Evolutionary conservation across 768 basidiomycete genomes (phyloP).

Genomic region (Mycena galericulata): DNA sequence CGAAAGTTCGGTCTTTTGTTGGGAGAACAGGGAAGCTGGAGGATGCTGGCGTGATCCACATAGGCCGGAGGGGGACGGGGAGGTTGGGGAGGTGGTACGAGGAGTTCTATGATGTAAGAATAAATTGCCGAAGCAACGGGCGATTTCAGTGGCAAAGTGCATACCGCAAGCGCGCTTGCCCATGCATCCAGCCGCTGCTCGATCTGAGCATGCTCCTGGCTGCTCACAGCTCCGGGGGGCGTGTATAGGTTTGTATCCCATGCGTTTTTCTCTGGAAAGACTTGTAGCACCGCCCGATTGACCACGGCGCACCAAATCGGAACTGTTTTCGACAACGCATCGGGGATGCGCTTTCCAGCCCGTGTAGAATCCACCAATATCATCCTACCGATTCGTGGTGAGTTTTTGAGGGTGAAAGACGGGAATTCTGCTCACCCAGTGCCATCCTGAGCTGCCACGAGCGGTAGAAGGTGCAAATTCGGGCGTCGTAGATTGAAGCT

Average conservation of each 20-base stretch:
- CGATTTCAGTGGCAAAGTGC: conserved; percentile 30
- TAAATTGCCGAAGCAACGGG: background rate
- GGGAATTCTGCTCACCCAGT: no score
- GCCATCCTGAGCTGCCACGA: conserved; percentile 62
- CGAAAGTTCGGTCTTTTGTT: conserved; percentile 50
- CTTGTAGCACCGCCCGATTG: conserved; percentile 69
- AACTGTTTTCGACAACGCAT: conserved; percentile 92
- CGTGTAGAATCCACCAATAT: conserved; percentile 94
- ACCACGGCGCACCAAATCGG: conserved; percentile 96
- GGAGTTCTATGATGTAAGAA: conserved; percentile 62
- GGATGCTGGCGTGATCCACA: conserved; percentile 89
- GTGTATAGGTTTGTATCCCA: conserved; percentile 79
- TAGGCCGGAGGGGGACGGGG: conserved; percentile 76
- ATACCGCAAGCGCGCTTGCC: conserved; percentile 76
- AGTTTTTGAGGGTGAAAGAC: conserved; percentile 7
- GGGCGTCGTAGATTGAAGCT: conserved; percentile 85
- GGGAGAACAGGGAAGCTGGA: conserved; percentile 57
- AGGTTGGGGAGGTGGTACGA: conserved; percentile 77
- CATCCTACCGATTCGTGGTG: conserved; percentile 57
- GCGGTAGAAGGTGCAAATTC: conserved; percentile 81
- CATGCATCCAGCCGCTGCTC: conserved; percentile 71
- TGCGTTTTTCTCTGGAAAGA: conserved; percentile 41
- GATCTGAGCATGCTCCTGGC: conserved; percentile 87
- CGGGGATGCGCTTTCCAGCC: conserved; percentile 93
- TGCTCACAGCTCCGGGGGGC: conserved; percentile 74